Base-by-base conservation (phyloP, 176 grass and related monocot genomes). In the Avena eriantha region DNA sequence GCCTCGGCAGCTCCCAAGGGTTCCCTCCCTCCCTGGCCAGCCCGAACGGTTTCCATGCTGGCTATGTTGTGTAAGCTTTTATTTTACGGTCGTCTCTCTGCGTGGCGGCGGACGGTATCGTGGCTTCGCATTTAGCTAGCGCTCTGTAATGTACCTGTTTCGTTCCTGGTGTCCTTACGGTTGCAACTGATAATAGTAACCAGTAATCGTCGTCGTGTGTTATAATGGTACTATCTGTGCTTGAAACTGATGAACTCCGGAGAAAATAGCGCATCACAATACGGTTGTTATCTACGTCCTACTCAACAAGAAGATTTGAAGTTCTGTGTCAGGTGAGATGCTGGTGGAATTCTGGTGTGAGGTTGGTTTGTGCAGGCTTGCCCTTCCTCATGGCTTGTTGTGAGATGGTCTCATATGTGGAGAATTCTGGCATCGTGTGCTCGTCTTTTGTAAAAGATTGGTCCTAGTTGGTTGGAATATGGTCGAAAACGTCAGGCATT, bases 61-160 rank as follows among this genome's bases (percentile, higher is more conserved):
- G 82, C 83, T 88, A 87, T 90, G 74, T 75, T 90, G 90, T 92
- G 82, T 95, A 91, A 92, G 87, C 93, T 88, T 88, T 91, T 95
- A 74, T 10, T 83, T 83, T 84, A 84, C 57, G 80, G 78, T 82
- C 59, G 24, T 84, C 82, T 84, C 82, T 90, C 66, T 77, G 73
- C 34, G 26, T 0, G 26, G 50, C 10, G n/a, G 47, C 8, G 29
- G 85, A 85, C 10, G 13, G 65, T 87, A 71, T 82, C 74, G 75
- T 85, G 86, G 85, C 88, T 90, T 93, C 78, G n/a, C 81, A 88
- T 88, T 87, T 90, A 82, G 85, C 91, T 85, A 90, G 71, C 82
- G 33, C 13, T 83, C 61, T 88, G 81, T 90, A 85, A 83, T 88
- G 82, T 90, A 90, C 77, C 71, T 90, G 24, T 82, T 78, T 57